Evolutionary conservation across 495 filamentous ascomycete genomes (phyloP), one percentile per base, ranked within the genome.

Genomic region (Staphylotrichum longicolle): DNA sequence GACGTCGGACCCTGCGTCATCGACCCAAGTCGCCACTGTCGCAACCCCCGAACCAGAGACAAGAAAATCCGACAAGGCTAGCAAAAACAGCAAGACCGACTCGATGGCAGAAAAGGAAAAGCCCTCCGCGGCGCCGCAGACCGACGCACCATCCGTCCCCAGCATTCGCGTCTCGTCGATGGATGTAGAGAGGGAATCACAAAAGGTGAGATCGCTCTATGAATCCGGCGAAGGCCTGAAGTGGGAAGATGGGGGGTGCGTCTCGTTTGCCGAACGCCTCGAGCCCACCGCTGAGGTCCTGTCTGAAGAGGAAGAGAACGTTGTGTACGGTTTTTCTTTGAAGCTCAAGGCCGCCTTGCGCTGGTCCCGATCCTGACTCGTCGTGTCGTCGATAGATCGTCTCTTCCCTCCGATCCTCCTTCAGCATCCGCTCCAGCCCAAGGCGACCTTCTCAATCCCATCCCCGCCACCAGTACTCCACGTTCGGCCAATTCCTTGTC

Each of bases 191-290:
- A 87, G 85, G 80, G 82, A 95, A 68, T 95, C 91, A 63, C 86
- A 88, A 71, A 90, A 91, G 72, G 91, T 96, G 62, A 86, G 92
- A 68, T 85, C 91, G 64, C 92, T 96, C 90, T 96, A 96, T 77
- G 89, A 91, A 74, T 85, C 85, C 67, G 89, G 86, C 77, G 73
- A 84, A 74, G 66, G 65, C 77, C 68, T 83, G 77, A 67, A 83
- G 77, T 80, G 83, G 82, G 65, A 82, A 78, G 71, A 80, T 80
- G 83, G 83, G 73, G 86, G 67, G 55, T 70, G 63, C 58, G 73
- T 69, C 66, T 77, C 74, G 30, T 70, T 71, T 40, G 68, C 67
- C 68, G 75, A 72, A 62, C 74, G 74, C 48, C 70, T 77, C 57
- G 74, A 73, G 61, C 75, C 77, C 62, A 73, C 75, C 60, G 82